Evolutionary conservation across 179 eudicot genomes (phyloP).

Genomic region (Nepenthes alata): DNA sequence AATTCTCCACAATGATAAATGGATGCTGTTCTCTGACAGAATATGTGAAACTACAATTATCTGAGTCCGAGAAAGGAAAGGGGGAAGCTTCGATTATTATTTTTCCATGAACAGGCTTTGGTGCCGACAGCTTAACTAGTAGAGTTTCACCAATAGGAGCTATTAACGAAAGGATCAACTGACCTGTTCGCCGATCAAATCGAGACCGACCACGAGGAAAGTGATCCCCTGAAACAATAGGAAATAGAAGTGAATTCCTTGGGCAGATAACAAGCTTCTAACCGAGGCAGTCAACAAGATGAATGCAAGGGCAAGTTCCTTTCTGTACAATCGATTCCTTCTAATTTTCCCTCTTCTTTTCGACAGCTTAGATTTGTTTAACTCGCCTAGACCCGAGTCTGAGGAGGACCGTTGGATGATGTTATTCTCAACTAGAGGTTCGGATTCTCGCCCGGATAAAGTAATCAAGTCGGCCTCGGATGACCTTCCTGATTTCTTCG

Average conservation of each 20-base stretch:
- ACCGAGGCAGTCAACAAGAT: slow-evolving; percentile 33
- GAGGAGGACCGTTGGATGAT: slow-evolving; percentile 21
- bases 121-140: too few relatives aligned
- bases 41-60: too few relatives aligned
- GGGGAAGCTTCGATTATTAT: too few relatives aligned
- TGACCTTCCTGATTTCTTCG: slow-evolving; percentile 35
- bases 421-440: slow-evolving; percentile 7
- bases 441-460: slow-evolving; percentile 26
- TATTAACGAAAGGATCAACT: slow-evolving; percentile 10
- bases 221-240: slow-evolving; percentile 33
- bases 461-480: slow-evolving; percentile 29
- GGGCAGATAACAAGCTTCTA: slow-evolving; percentile 36
- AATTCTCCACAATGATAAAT: too few relatives aligned
- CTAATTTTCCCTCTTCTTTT: slow-evolving; percentile 18
- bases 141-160: too few relatives aligned
- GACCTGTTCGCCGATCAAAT: slow-evolving; percentile 35
- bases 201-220: slow-evolving; percentile 32
- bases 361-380: slow-evolving; percentile 18
- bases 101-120: too few relatives aligned
- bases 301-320: slow-evolving; percentile 31
- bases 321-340: slow-evolving; percentile 27
- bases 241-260: slow-evolving; percentile 35
- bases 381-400: slow-evolving; percentile 28
- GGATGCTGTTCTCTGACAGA: too few relatives aligned
- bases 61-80: too few relatives aligned